A percentile compares a stretch with the other conserved stretches of the same genome.
Evolutionary conservation across 805 yeast genomes (phyloP).

Genomic region (Candida broadrunensis): DNA sequence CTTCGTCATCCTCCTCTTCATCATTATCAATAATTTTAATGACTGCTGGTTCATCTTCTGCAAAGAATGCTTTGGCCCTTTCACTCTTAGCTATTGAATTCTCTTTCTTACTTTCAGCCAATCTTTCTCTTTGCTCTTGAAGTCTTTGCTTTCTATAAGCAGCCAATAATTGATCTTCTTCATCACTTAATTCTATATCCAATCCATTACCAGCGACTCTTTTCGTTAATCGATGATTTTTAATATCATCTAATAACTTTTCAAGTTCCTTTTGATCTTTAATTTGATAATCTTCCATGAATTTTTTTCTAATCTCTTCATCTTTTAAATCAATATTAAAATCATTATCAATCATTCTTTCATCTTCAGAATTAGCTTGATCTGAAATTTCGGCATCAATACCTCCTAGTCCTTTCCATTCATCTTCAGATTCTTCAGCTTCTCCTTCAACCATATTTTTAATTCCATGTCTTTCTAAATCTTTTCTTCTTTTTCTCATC

Average conservation of each 20-base stretch:
- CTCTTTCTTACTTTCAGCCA: constrained; percentile 44
- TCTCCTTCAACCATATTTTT: constrained; percentile 69
- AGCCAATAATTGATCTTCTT: constrained; percentile 60
- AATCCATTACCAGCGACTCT: constrained; percentile 50
- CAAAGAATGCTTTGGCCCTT: constrained; percentile 64
- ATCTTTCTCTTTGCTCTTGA: constrained; percentile 46
- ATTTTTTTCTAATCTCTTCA: constrained; percentile 53
- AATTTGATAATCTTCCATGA: constrained; percentile 58
- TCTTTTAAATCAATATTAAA: constrained; percentile 55
- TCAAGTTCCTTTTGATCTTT: constrained; percentile 63
- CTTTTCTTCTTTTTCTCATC: constrained; percentile 37
- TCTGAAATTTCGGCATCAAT: constrained; percentile 57
- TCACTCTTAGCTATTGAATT: constrained; percentile 47
- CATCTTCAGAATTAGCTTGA: constrained; percentile 68
- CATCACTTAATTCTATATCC: constrained; percentile 69
- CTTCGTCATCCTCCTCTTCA: constrained; percentile 20
- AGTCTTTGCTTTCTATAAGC: constrained; percentile 44
- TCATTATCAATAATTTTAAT: constrained; percentile 23
- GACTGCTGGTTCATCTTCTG: constrained; percentile 44
- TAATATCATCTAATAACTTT: constrained; percentile 66
- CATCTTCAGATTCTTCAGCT: constrained; percentile 89
- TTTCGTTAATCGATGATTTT: constrained; percentile 67
- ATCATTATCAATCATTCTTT: constrained; percentile 71
- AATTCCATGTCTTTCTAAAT: constrained; percentile 57
- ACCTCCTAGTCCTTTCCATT: constrained; percentile 82